Conservation (phyloP, 2,329 filamentous ascomycete species). For the Emmonsia crescens region DNA sequence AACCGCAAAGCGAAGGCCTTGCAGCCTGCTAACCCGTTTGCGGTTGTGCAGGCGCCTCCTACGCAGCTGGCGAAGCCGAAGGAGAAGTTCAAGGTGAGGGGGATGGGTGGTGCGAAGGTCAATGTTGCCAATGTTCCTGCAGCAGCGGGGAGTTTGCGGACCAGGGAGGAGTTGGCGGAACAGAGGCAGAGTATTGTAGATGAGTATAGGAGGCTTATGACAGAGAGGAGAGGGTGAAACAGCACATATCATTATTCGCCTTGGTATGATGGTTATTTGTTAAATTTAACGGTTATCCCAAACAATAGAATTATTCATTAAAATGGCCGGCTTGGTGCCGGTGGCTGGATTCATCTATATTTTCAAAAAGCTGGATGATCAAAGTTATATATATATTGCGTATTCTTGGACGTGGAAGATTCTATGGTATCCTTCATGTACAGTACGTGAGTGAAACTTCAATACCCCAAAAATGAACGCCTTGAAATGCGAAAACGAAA, state of each 20-base stretch:
- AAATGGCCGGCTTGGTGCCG: not conserved
- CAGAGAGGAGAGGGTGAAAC: slow-evolving; percentile 33
- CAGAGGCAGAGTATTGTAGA: slow-evolving; percentile 62
- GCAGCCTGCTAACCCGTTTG: slow-evolving; percentile 28
- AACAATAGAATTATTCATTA: not conserved
- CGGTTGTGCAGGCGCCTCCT: slow-evolving; percentile 64
- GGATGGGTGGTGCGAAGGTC: slow-evolving; percentile 48
- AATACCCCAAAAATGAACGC: not conserved
- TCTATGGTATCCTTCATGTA: not conserved
- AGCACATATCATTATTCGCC: slow-evolving; percentile 9
- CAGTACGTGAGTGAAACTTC: not conserved
- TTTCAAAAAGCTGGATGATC: not conserved
- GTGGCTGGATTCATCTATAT: not conserved
- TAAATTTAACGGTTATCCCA: not conserved
- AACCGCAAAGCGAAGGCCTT: slow-evolving; percentile 53
- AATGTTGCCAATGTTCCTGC: slow-evolving; percentile 60
- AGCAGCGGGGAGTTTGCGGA: slow-evolving; percentile 57
- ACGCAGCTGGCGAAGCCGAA: slow-evolving; percentile 52
- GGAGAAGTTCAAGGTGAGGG: slow-evolving; percentile 54
- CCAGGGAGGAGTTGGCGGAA: slow-evolving; percentile 61
- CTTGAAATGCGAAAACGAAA: not conserved
- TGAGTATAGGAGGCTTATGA: slow-evolving; percentile 61
- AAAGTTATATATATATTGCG: not conserved
- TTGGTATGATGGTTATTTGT: not conserved
- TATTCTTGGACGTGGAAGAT: not conserved